Base-by-base conservation (phyloP, 768 basidiomycete genomes). In the Clavaria fumosa region DNA sequence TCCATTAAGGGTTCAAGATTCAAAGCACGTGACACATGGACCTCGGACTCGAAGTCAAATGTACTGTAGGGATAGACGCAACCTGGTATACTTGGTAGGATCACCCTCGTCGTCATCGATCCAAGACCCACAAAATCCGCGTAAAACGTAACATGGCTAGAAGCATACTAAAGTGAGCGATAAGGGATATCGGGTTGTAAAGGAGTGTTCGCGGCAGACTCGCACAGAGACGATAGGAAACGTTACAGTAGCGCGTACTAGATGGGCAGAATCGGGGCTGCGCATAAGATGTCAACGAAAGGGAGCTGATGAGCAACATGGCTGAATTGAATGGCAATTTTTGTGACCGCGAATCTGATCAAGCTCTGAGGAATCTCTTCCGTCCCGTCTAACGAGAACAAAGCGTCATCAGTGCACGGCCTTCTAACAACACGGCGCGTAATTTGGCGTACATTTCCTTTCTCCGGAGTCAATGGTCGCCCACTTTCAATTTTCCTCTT, bases 401-500 rank as follows among this genome's bases (percentile, higher is more conserved):
- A 34, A 45, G 35, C 47, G 39, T 14, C 34, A 43, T 40, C 27
- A 48, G 43, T 40, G 35, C 34, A 12, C 31, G 32, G 22, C 34
- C 20, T n/a, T 35, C 28, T 45, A 17, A 32, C 44, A 17, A 37
- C 23, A 31, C 26, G 34, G 38, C 40, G 12, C n/a, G n/a, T n/a
- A 67, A 38, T 40, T 28, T 14, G 7, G 69, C 81, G 62, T 53
- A 88, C 86, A 48, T 75, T 71, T 43, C 70, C 67, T 69, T 91
- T 93, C 64, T 97, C 91, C 14, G 91, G 93, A 24, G 91, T 95
- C 59, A 95, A 64, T 39, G 91, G 89, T 53, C 93, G 72, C 34
- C 93, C 93, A 46, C 75, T 81, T 65, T 96, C 91, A 58, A 96
- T 75, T 53, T 79, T 77, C 64, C 85, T 71, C 75, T 93, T 95